Percentiles rank a stretch among this genome's conserved stretches.
Evolutionary conservation across 352 stramenopile species (phyloP).

Genomic region (Globisporangium irregulare): DNA sequence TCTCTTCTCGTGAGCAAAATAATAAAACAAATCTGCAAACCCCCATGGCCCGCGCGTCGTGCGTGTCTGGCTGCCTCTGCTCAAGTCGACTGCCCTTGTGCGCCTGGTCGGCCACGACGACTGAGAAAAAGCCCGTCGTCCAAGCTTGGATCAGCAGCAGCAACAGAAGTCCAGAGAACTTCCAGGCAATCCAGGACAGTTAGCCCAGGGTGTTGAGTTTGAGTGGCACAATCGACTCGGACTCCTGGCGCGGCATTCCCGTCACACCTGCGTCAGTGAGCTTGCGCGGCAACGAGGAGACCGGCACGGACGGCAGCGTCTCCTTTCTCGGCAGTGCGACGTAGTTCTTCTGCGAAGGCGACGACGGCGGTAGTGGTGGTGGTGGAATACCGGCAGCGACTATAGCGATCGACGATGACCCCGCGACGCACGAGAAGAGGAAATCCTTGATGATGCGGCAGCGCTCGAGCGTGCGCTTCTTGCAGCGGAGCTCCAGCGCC

Average conservation of each 20-base stretch:
- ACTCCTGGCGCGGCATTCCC: not conserved
- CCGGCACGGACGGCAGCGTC: slow-evolving; percentile 19
- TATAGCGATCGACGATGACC: not conserved
- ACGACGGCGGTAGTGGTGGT: not conserved
- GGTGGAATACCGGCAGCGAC: not conserved
- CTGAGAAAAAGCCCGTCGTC: not conserved
- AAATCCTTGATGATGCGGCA: slow-evolving; percentile 64
- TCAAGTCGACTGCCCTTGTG: not conserved
- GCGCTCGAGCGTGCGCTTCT: slow-evolving; percentile 49
- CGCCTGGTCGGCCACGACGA: not conserved
- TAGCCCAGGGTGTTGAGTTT: slow-evolving; percentile 9
- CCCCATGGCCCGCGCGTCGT: not conserved
- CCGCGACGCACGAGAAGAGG: slow-evolving; percentile 20
- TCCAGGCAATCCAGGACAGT: not conserved
- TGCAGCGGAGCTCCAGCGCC: slow-evolving; percentile 55
- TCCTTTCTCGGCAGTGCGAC: slow-evolving; percentile 6
- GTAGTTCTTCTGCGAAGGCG: slow-evolving; percentile 6
- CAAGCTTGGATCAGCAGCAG: not conserved
- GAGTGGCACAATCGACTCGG: slow-evolving; percentile 9
- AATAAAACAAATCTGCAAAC: slow-evolving; percentile 4
- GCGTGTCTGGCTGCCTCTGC: not conserved
- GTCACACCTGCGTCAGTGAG: not conserved
- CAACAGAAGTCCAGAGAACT: not conserved
- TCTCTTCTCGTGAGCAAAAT: slow-evolving; percentile 6
- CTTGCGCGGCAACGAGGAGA: slow-evolving; percentile 22